Conservation (phyloP, 2,329 filamentous ascomycete genomes). For the Sporothrix brasiliensis region DNA sequence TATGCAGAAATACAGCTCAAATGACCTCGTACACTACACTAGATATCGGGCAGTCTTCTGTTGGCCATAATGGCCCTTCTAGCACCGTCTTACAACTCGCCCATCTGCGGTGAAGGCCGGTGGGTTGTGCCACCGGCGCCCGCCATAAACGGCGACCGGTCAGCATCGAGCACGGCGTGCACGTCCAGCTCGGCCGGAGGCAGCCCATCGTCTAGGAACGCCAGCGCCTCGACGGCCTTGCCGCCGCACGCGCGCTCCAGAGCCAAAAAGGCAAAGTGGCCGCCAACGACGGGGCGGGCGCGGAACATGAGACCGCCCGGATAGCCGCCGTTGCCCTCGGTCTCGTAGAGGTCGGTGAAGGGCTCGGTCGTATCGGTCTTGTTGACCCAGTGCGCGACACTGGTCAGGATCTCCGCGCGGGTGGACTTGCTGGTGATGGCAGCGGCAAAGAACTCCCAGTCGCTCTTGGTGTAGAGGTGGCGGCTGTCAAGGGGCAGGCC, state of each 20-base stretch:
- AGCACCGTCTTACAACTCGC: slow-evolving; percentile 29
- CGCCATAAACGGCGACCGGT: slow-evolving; percentile 32
- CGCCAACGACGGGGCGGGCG: slow-evolving; percentile 80
- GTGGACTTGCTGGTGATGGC: slow-evolving; percentile 72
- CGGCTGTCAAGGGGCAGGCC: slow-evolving; percentile 80
- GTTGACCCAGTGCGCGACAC: slow-evolving; percentile 79
- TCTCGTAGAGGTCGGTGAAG: slow-evolving; percentile 81
- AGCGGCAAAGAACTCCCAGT: slow-evolving; percentile 90
- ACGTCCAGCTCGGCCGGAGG: slow-evolving; percentile 33
- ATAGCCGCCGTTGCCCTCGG: slow-evolving; percentile 74
- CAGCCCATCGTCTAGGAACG: slow-evolving; percentile 50
- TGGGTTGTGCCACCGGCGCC: not conserved
- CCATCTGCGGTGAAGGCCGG: slow-evolving; percentile 22
- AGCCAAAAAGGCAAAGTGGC: slow-evolving; percentile 84
- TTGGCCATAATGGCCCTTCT: not conserved
- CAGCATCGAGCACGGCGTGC: slow-evolving; percentile 33
- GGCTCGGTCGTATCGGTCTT: slow-evolving; percentile 77
- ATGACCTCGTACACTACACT: not conserved
- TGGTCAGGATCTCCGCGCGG: slow-evolving; percentile 70
- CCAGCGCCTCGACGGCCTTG: slow-evolving; percentile 61
- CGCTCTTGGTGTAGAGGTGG: slow-evolving; percentile 83
- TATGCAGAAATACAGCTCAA: not conserved
- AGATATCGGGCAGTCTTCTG: not conserved
- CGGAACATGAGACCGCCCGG: slow-evolving; percentile 75
- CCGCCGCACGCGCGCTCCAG: slow-evolving; percentile 78